Base-by-base conservation (phyloP, 495 filamentous ascomycete genomes). In the Aspergillus kassunensis region DNA sequence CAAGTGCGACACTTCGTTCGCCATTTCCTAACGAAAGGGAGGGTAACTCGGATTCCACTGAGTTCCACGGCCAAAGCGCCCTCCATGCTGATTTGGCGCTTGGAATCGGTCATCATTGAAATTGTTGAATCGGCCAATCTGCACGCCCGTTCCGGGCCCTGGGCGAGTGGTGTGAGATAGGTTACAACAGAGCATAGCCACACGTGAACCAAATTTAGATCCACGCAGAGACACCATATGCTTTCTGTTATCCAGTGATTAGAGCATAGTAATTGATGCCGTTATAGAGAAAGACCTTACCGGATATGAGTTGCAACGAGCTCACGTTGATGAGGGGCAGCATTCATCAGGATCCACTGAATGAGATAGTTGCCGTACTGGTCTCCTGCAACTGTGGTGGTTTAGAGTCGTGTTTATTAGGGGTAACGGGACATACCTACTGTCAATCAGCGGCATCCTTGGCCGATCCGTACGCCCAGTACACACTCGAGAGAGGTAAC, bases 201-300 rank as follows among this genome's bases (percentile, higher is more conserved):
- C 93, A 44, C 93, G 89, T 51, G 93, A 97, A 50, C 93, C 93
- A 68, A 97, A 98, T 65, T 98, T 98, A 57, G 93, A 97, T 36
- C 93, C 93, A 51, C 93, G 91, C 30, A 98, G 84, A 53, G 95
- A 97, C 21, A 98, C 93, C 93, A 98, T 98, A 71, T 98, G 93
- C 74, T 98, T 98, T 56, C 83, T 83, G 46, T 41, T 10, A 31
- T 44, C 34, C n/a, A 23, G 55, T 53, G 13, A 23, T 53, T 40
- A 57, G 49, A 27, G 7, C 24, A 7, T 45, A 27, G 19, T 2
- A 46, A 47, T 25, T 21, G 31, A 10, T 29, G 41, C 4, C 36
- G 30, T 49, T 20, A 46, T 18, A 27, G 43, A 36, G 11, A n/a
- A n/a, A 41, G 45, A 8, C 29, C 6, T 48, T 73, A 83, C 80